Percentiles rank a stretch among this genome's conserved stretches.
phyloP scores from a whole-genome alignment of 139 green algal genomes.

The Mesotaenium endlicherianum region DNA sequence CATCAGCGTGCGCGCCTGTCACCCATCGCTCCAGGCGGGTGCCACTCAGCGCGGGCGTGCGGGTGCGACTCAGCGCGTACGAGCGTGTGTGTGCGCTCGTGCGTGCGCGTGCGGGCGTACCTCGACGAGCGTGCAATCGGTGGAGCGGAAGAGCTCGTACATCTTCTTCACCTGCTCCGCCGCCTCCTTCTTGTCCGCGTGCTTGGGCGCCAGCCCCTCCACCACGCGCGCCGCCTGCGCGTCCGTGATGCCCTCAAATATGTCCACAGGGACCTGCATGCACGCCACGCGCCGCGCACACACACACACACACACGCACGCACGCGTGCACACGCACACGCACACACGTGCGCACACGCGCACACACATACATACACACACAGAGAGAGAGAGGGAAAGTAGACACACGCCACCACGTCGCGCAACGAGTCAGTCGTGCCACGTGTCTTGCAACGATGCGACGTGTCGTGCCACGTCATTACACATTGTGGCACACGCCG shows the following conservation, averaged over 20 bases:
- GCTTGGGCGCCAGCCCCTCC: conserved; percentile 65
- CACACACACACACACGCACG: not conserved
- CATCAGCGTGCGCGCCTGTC: too few species aligned
- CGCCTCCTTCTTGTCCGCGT: conserved; percentile 70
- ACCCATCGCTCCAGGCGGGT: too few species aligned
- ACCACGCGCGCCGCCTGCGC: conserved; percentile 65
- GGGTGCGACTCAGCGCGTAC: too few species aligned
- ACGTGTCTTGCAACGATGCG: too few species aligned
- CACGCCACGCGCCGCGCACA: not conserved
- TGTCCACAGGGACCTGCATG: conserved; percentile 79
- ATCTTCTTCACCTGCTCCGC: conserved; percentile 84
- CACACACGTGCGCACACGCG: not conserved
- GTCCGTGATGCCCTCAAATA: conserved; percentile 79
- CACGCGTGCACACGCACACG: not conserved
- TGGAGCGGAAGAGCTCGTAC: conserved; percentile 86
- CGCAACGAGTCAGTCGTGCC: too few species aligned
- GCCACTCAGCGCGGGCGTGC: too few species aligned
- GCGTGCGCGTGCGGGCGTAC: conserved; percentile 51
- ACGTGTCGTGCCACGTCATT: too few species aligned
- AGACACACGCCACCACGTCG: too few species aligned
- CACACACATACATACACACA: not conserved
- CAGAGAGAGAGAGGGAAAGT: too few species aligned
- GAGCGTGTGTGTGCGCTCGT: too few species aligned
- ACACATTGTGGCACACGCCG: too few species aligned
- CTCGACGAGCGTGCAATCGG: conserved; percentile 98